Conservation (phyloP, 169 alveolate species). For the Plasmodium knowlesi region DNA sequence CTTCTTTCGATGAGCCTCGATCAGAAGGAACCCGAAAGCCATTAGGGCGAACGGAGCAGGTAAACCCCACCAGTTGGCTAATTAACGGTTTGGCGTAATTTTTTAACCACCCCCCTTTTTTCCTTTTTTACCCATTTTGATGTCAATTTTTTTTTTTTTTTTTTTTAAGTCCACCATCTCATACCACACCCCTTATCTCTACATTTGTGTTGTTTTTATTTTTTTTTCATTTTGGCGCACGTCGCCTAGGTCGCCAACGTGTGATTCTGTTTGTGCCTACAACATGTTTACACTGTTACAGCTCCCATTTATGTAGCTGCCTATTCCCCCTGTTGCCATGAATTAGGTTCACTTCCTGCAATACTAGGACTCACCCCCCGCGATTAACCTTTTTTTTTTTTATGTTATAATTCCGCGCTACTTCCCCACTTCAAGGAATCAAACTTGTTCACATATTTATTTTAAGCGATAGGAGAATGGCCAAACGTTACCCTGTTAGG, state of each 20-base stretch:
- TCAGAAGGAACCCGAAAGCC: neutral
- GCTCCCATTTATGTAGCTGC: neutral
- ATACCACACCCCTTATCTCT: neutral
- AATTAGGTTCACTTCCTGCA: neutral
- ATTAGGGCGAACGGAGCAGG: neutral
- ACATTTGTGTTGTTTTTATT: neutral
- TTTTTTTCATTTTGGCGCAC: neutral
- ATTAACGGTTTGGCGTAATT: neutral
- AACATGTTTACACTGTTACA: neutral
- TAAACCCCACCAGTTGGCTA: neutral
- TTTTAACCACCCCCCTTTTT: neutral
- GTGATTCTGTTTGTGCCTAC: neutral
- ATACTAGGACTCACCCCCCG: neutral
- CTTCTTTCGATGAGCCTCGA: neutral
- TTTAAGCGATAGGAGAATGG: neutral
- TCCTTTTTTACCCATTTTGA: neutral
- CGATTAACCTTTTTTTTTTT: neutral
- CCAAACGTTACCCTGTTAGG: neutral
- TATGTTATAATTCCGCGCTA: neutral
- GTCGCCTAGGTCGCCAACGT: neutral
- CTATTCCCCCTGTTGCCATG: neutral
- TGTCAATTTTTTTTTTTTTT: neutral
- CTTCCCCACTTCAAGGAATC: neutral
- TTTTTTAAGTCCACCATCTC: neutral
- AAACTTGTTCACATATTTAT: neutral